Base-by-base conservation (phyloP, 2,329 filamentous ascomycete species). In the Colletotrichum chrysophilum region DNA sequence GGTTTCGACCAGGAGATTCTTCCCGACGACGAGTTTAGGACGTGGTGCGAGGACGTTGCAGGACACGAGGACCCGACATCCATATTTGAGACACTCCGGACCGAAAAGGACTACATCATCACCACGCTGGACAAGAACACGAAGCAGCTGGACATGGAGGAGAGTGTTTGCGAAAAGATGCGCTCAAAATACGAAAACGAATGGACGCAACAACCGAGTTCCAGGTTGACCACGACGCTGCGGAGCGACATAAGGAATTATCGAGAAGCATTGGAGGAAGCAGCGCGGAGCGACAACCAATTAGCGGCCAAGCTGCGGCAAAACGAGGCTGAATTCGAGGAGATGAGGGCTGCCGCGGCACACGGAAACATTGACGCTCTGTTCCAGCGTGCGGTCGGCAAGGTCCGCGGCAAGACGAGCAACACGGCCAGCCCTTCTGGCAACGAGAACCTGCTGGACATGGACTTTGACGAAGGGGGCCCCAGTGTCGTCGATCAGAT, bases 121-220 rank as follows among this genome's bases (percentile, higher is more conserved):
- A 88, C 89, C 4, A 91, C 92, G 4, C 85, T 99, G 71, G 96
- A 98, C 72, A 91, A 91, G 73, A 95, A 95, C 80, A 93, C 93
- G 71, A 98, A 98, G 83, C 94, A 97, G 80, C 87, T 99, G 56
- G 97, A 99, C 79, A 96, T 97, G 92, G 97, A 99, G 84, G 97
- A 98, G 86, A 97, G 95, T 71, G 95, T 98, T 1, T 99, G 97
- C 83, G 97, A 99, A 84, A 99, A 98, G 88, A 99, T 99, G 97
- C 92, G 97, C 62, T 97, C 96, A 14, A 99, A 99, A 83, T 98
- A 98, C 83, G 96, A 96, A 71, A 91, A 90, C 32, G 96, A 98
- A 70, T 99, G 97, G 97, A 98, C 95, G 21, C 97, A 99, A 81
- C 97, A 99, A 81, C 97, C 97, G 13, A 98, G 96, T 82, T 95